Evolutionary conservation across 2,329 filamentous ascomycete species (phyloP).

Genomic region (Ilyonectria destructans): DNA sequence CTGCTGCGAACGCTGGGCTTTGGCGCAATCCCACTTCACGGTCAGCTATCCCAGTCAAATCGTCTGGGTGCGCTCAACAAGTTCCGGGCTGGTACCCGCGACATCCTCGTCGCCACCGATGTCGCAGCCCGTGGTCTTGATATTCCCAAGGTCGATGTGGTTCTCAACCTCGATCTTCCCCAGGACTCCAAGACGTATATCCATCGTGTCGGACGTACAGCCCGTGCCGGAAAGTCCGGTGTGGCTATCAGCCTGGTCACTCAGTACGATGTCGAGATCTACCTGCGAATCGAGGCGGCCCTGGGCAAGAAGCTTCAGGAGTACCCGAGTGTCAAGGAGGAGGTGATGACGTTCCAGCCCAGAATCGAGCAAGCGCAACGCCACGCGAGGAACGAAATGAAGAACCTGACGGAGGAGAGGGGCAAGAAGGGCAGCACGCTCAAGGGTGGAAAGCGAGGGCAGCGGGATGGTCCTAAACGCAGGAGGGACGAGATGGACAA

Average conservation of each 20-base stretch:
- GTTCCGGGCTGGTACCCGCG: slow-evolving; percentile 84
- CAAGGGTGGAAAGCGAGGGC: slow-evolving; percentile 58
- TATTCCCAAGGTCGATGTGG: slow-evolving; percentile 91
- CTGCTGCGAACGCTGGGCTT: slow-evolving; percentile 89
- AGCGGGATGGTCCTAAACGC: slow-evolving; percentile 61
- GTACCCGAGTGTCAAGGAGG: slow-evolving; percentile 82
- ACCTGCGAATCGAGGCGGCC: slow-evolving; percentile 85
- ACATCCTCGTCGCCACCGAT: slow-evolving; percentile 93
- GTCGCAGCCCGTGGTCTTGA: slow-evolving; percentile 95
- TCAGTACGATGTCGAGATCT: slow-evolving; percentile 90
- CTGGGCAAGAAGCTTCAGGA: slow-evolving; percentile 83
- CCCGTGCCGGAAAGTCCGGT: slow-evolving; percentile 88
- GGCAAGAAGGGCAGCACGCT: slow-evolving; percentile 67
- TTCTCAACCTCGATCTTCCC: slow-evolving; percentile 89
- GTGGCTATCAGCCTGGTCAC: slow-evolving; percentile 87
- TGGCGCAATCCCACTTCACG: slow-evolving; percentile 92
- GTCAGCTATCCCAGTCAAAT: slow-evolving; percentile 89
- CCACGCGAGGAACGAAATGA: slow-evolving; percentile 86
- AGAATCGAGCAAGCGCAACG: slow-evolving; percentile 89
- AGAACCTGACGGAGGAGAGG: slow-evolving; percentile 80
- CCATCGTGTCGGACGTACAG: slow-evolving; percentile 90
- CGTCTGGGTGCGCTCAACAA: slow-evolving; percentile 92
- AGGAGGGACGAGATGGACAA: slow-evolving; percentile 78
- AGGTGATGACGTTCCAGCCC: slow-evolving; percentile 86
- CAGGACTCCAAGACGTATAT: slow-evolving; percentile 92